Percentiles rank a stretch among this genome's conserved stretches.
These are phyloP conservation scores for Cladosporium sp. DNA, from an alignment of 2,329 filamentous ascomycete genomes.

Conservation along the genomic window DNA sequence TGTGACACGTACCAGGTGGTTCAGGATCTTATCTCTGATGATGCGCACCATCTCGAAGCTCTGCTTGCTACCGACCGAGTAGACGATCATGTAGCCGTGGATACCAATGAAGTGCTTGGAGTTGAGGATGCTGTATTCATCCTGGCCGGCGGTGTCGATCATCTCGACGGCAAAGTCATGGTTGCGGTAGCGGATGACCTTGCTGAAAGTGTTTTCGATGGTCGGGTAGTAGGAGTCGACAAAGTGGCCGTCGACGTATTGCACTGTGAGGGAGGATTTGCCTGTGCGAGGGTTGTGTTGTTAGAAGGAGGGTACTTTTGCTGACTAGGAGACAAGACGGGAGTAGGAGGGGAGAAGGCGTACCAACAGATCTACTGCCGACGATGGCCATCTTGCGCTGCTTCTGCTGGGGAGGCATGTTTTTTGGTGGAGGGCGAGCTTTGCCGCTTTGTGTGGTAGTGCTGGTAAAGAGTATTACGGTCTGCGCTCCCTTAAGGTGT, in stretches of 20 bases:
- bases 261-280: conserved; percentile 95
- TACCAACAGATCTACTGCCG: conserved; percentile 88
- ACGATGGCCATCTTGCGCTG: conserved; percentile 96
- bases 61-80: conserved; percentile 90
- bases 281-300: conserved; percentile 54
- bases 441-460: background rate
- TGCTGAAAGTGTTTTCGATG: conserved; percentile 98
- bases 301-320: conserved; percentile 9
- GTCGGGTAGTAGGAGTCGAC: conserved; percentile 99
- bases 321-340: background rate
- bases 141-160: conserved; percentile 93
- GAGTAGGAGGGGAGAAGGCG: conserved; percentile 33
- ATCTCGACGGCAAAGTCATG: conserved; percentile 96
- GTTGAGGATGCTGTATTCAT: conserved; percentile 98
- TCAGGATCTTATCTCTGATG: conserved; percentile 95
- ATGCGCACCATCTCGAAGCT: conserved; percentile 98
- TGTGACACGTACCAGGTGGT: conserved; percentile 71
- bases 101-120: conserved; percentile 99
- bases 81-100: conserved; percentile 97
- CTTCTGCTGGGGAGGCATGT: conserved; percentile 62
- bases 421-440: background rate
- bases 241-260: conserved; percentile 96
- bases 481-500: background rate
- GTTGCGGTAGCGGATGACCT: conserved; percentile 87
- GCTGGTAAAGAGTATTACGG: background rate